Evolutionary conservation across 1,284 basidiomycete species (phyloP).

Genomic region (Bjerkandera adusta): DNA sequence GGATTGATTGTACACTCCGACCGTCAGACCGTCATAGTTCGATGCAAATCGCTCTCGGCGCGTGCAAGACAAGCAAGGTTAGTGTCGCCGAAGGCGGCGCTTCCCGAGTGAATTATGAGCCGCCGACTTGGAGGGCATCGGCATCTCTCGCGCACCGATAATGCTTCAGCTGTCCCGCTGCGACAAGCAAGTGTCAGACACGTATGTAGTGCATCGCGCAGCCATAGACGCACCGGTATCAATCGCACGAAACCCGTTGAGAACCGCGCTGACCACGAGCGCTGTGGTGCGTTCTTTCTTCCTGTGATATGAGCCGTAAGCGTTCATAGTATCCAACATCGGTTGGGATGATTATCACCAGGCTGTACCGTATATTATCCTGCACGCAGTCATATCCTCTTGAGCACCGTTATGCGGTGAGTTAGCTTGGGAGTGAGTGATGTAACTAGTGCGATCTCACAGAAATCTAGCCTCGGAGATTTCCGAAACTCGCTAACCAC

Average conservation of each 20-base stretch:
- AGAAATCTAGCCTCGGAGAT: no score
- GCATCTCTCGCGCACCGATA: slow-evolving; percentile 49
- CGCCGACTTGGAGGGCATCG: no score
- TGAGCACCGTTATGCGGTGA: background rate
- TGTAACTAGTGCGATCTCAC: no score
- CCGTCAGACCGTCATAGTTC: no score
- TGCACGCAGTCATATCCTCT: slow-evolving; percentile 28
- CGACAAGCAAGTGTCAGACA: slow-evolving; percentile 14
- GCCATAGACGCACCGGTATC: slow-evolving; percentile 59
- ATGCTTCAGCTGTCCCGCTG: slow-evolving; percentile 76
- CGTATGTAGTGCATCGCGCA: slow-evolving; percentile 7
- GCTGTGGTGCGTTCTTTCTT: slow-evolving; percentile 70
- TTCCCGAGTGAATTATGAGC: slow-evolving; percentile 9
- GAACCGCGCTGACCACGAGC: slow-evolving; percentile 68
- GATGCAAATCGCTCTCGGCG: no score
- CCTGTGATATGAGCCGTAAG: slow-evolving; percentile 35
- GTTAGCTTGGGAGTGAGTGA: background rate
- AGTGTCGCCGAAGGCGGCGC: background rate
- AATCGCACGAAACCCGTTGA: slow-evolving; percentile 74
- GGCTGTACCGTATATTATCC: slow-evolving; percentile 69
- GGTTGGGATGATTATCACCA: slow-evolving; percentile 39
- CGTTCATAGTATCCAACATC: background rate
- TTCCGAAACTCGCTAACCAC: no score
- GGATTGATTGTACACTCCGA: no score
- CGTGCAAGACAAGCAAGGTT: slow-evolving; percentile 5